These are phyloP conservation scores for Usnea hakonensis DNA, from an alignment of 495 filamentous ascomycete species.

Conservation along the genomic window DNA sequence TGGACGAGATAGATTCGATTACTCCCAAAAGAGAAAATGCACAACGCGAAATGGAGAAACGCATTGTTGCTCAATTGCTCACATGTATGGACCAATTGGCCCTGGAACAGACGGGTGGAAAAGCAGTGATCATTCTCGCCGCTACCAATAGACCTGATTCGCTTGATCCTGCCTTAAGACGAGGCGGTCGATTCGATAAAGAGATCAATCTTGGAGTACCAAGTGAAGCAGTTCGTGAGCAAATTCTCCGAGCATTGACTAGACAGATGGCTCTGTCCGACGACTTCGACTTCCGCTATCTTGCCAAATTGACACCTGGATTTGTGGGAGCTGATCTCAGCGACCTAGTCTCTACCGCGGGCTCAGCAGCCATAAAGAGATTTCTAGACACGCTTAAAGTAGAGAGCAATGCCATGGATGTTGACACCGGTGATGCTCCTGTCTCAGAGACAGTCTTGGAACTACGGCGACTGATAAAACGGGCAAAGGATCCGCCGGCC, in stretches of 20 bases:
- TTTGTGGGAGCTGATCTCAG: slow-evolving; percentile 95
- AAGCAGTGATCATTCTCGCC: slow-evolving; percentile 87
- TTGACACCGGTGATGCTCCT: slow-evolving; percentile 32
- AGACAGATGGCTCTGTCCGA: slow-evolving; percentile 58
- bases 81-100: slow-evolving; percentile 83
- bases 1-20: slow-evolving; percentile 95
- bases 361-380: slow-evolving; percentile 56
- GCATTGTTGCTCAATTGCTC: slow-evolving; percentile 88
- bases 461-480: slow-evolving; percentile 46
- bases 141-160: slow-evolving; percentile 90
- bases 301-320: slow-evolving; percentile 85
- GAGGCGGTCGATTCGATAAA: slow-evolving; percentile 81
- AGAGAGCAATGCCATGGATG: slow-evolving; percentile 47
- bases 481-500: slow-evolving; percentile 44
- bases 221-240: slow-evolving; percentile 71
- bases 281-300: slow-evolving; percentile 66
- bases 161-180: slow-evolving; percentile 76
- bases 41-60: slow-evolving; percentile 94
- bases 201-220: slow-evolving; percentile 97
- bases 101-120: slow-evolving; percentile 71
- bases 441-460: slow-evolving; percentile 40
- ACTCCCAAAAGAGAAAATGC: slow-evolving; percentile 90
- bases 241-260: slow-evolving; percentile 73
- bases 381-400: slow-evolving; percentile 46
- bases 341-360: slow-evolving; percentile 68